These are phyloP conservation scores for Powellomyces hirtus DNA, from an alignment of 192 early-diverging fungal genomes.

Conservation along the genomic window DNA sequence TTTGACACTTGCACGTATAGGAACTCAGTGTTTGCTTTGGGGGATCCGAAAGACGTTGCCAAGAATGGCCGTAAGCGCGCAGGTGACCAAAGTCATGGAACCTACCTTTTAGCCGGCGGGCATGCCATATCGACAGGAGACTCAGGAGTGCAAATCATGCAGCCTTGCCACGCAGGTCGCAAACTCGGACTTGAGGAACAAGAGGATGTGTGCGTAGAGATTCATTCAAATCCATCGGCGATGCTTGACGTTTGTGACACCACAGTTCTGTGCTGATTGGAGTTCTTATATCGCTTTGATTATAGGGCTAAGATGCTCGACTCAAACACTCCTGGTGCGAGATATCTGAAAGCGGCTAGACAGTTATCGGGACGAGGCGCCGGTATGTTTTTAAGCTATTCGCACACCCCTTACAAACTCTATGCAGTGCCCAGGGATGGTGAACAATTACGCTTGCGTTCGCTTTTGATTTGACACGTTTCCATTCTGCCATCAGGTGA, in stretches of 20 bases:
- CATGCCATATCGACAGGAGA: constrained; percentile 17
- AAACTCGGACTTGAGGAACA: constrained; percentile 12
- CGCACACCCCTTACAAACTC: no score
- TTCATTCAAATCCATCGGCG: neutral
- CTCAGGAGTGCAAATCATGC: neutral
- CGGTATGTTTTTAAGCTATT: no score
- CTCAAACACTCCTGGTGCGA: constrained; percentile 14
- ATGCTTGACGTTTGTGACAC: no score
- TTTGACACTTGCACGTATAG: no score
- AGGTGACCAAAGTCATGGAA: neutral
- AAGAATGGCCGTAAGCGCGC: neutral
- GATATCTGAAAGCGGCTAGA: constrained; percentile 6
- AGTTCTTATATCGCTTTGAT: neutral
- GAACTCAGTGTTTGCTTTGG: neutral
- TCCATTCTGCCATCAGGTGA: neutral
- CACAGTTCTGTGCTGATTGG: neutral
- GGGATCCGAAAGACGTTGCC: neutral
- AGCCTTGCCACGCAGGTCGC: constrained; percentile 3
- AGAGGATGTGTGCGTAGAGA: constrained; percentile 17
- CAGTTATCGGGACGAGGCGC: neutral
- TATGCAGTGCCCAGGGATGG: no score
- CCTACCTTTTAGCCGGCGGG: constrained; percentile 1
- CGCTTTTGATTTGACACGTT: no score
- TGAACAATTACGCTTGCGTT: neutral
- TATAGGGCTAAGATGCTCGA: constrained; percentile 11